Conservation (phyloP, 192 early-diverging fungal species). For the Dissophora globulifera region DNA sequence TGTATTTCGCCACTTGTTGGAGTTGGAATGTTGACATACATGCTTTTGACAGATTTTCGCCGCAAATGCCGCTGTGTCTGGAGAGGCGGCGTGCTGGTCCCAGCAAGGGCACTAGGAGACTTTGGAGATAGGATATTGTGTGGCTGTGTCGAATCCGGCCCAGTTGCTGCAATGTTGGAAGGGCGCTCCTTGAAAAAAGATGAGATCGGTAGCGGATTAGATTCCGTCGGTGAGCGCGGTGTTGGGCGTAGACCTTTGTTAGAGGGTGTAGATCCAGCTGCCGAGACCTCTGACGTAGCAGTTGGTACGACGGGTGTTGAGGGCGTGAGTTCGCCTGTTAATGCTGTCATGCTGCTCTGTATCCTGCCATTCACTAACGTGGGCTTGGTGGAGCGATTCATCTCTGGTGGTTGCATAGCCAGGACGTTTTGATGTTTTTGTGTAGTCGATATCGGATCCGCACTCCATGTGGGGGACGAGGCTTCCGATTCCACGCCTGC, state of each 20-base stretch:
- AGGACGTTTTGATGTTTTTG: background rate
- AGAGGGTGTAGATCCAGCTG: background rate
- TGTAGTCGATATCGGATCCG: constrained; percentile 14
- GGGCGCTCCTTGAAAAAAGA: constrained; percentile 35
- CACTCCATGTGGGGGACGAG: constrained; percentile 14
- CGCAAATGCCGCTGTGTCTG: constrained; percentile 30
- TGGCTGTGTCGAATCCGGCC: background rate
- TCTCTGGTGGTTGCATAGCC: background rate
- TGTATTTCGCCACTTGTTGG: constrained; percentile 4
- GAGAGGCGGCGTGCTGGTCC: constrained; percentile 9
- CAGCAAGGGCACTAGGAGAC: constrained; percentile 10
- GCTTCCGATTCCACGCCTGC: constrained; percentile 22
- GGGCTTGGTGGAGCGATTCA: background rate
- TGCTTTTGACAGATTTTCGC: constrained; percentile 49
- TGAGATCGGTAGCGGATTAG: constrained; percentile 42
- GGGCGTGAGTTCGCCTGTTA: background rate
- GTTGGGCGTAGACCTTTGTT: background rate
- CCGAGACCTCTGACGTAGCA: background rate
- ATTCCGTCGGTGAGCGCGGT: constrained; percentile 23
- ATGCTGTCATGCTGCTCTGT: too few species aligned
- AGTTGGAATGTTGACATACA: constrained; percentile 49
- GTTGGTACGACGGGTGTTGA: background rate
- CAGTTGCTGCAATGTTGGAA: background rate
- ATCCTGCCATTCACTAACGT: background rate
- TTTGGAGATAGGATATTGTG: background rate